phyloP scores from a whole-genome alignment of 345 rosid genomes.

The Camelina neglecta region DNA sequence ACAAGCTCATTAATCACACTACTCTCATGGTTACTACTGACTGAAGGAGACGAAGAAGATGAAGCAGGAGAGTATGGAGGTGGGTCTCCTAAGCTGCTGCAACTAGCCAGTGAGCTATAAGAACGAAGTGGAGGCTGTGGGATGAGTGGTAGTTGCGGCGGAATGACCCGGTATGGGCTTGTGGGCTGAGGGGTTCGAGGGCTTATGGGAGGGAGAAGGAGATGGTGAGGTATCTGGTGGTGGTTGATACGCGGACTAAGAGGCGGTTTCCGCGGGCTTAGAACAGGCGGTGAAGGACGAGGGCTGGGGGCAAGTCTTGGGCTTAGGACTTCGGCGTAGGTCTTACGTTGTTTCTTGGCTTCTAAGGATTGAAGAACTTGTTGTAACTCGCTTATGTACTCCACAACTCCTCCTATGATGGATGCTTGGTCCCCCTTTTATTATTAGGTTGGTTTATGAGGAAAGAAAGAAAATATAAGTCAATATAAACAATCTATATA shows the following conservation, averaged over 20 bases:
- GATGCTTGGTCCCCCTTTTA: constrained; percentile 98
- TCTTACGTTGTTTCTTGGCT: constrained; percentile 94
- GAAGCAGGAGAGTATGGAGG: constrained; percentile 49
- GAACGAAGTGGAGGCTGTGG: constrained; percentile 54
- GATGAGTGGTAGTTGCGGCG: constrained; percentile 49
- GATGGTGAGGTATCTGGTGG: constrained; percentile 48
- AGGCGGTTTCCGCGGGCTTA: constrained; percentile 53
- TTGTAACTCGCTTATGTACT: constrained; percentile 91
- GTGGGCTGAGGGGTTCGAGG: constrained; percentile 81
- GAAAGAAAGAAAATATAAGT: constrained; percentile 27
- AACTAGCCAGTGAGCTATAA: constrained; percentile 34
- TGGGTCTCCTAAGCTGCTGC: constrained; percentile 51
- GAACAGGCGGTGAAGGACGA: constrained; percentile 52
- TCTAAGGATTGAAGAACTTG: constrained; percentile 89
- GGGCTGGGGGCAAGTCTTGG: constrained; percentile 73
- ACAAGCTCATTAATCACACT: constrained; percentile 66
- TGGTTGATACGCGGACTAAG: constrained; percentile 68
- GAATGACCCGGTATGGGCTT: constrained; percentile 65
- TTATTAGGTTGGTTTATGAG: not conserved
- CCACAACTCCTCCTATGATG: constrained; percentile 95
- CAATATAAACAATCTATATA: constrained; percentile 18
- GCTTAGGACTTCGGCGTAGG: constrained; percentile 82
- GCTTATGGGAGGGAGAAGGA: constrained; percentile 71
- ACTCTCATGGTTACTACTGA: constrained; percentile 45
- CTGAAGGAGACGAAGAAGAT: constrained; percentile 65